phyloP scores from a whole-genome alignment of 2,329 filamentous ascomycete genomes.

The Thielaviopsis populi region DNA sequence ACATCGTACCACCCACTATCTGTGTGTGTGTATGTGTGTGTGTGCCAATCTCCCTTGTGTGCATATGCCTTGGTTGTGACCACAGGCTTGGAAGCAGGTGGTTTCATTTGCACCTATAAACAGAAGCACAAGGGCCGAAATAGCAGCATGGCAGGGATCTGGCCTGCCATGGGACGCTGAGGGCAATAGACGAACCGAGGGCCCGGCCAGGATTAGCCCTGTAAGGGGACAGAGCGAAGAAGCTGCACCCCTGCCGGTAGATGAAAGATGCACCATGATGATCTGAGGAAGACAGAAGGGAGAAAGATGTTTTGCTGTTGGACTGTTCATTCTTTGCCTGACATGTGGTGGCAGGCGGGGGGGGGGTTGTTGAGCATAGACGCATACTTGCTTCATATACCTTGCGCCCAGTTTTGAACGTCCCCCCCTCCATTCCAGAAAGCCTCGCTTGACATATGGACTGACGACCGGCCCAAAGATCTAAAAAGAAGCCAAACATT shows the following conservation, averaged over 20 bases:
- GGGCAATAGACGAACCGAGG: background rate
- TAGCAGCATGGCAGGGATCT: background rate
- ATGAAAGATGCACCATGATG: background rate
- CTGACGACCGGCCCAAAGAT: background rate
- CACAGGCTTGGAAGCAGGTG: background rate
- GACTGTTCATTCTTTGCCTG: background rate
- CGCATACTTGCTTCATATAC: no score
- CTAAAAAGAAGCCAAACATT: background rate
- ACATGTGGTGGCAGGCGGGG: no score
- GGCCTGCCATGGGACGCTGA: background rate
- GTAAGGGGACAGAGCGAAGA: background rate
- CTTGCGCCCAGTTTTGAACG: no score
- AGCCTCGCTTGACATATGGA: no score
- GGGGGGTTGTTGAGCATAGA: no score
- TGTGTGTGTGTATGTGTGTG: no score
- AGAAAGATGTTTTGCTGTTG: background rate
- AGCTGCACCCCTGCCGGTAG: background rate
- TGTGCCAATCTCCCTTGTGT: background rate
- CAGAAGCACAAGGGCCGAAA: background rate
- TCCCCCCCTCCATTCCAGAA: no score
- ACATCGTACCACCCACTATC: no score
- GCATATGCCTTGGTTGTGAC: background rate
- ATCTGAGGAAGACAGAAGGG: background rate
- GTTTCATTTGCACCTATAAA: constrained; percentile 1
- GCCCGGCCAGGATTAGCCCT: background rate